Conservation (phyloP, 129 eudicot genomes). For the Centrapalus pauciflorus region DNA sequence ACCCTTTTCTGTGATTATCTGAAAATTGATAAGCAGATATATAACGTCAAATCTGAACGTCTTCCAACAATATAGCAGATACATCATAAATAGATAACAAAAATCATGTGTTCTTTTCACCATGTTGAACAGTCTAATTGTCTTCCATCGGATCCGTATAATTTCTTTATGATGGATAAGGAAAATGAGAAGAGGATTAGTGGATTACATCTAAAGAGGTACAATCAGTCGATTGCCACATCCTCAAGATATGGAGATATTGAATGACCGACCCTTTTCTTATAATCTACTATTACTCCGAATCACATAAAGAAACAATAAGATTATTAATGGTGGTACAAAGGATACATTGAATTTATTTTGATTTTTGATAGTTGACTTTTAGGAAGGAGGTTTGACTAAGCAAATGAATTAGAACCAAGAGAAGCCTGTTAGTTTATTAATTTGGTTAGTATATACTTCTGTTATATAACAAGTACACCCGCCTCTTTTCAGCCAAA, state of each 20-base stretch:
- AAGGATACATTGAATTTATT: conserved; percentile 1
- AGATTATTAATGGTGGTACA: not conserved
- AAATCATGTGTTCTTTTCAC: no score
- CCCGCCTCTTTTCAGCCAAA: not conserved
- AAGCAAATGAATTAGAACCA: conserved; percentile 16
- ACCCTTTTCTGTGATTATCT: no score
- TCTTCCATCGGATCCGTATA: not conserved
- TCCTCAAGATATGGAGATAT: conserved; percentile 2
- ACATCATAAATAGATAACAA: no score
- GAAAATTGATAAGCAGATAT: no score
- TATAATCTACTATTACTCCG: conserved; percentile 9
- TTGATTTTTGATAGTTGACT: conserved; percentile 33
- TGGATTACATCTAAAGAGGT: not conserved
- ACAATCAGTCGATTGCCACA: conserved; percentile 2
- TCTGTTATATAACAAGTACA: not conserved
- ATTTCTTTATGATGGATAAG: not conserved
- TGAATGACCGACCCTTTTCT: conserved; percentile 22
- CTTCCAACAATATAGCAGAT: no score
- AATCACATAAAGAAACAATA: conserved; percentile 6
- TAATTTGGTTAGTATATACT: conserved; percentile 12
- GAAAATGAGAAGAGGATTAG: not conserved
- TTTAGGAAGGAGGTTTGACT: conserved; percentile 16
- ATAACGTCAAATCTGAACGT: no score
- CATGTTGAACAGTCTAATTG: no score
- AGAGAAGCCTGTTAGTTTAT: not conserved